A percentile compares a stretch with the other conserved stretches of the same genome.
phyloP scores from a whole-genome alignment of 345 rosid species.

The Rhodamnia argentea region DNA sequence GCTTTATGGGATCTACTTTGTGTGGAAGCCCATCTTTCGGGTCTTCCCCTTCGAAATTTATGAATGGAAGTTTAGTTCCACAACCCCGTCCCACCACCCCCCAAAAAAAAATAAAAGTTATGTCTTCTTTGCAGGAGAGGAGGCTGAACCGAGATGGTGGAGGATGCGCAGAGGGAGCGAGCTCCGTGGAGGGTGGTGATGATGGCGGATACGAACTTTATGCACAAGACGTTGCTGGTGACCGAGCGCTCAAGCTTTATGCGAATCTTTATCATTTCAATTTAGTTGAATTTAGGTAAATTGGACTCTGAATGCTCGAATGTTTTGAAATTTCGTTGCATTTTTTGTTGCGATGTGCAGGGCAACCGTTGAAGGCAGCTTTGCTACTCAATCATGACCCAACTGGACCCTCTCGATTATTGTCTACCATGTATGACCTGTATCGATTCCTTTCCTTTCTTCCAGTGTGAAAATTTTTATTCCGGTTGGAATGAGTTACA shows the following conservation, averaged over 20 bases:
- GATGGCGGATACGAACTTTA: conserved; percentile 57
- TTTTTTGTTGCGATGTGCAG: conserved; percentile 15
- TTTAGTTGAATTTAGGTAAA: neutral
- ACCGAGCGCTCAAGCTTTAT: neutral
- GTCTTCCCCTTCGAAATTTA: too few relatives aligned
- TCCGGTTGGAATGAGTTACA: neutral
- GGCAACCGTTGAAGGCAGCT: conserved; percentile 66
- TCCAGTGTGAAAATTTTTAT: neutral
- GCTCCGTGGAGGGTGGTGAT: neutral
- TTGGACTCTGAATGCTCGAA: neutral
- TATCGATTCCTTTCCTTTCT: neutral
- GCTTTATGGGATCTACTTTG: too few relatives aligned
- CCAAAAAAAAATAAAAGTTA: too few relatives aligned
- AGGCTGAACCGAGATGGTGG: neutral
- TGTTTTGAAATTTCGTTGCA: too few relatives aligned
- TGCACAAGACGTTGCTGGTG: conserved; percentile 52
- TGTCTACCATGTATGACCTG: conserved; percentile 58
- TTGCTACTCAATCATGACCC: conserved; percentile 72
- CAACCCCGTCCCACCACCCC: too few relatives aligned
- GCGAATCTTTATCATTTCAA: neutral
- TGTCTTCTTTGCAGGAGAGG: neutral
- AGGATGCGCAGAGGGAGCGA: neutral
- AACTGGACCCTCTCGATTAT: conserved; percentile 58
- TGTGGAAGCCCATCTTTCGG: too few relatives aligned
- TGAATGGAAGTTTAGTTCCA: too few relatives aligned